phyloP scores from a whole-genome alignment of 306 rosid species.

The Prosopis cineraria region DNA sequence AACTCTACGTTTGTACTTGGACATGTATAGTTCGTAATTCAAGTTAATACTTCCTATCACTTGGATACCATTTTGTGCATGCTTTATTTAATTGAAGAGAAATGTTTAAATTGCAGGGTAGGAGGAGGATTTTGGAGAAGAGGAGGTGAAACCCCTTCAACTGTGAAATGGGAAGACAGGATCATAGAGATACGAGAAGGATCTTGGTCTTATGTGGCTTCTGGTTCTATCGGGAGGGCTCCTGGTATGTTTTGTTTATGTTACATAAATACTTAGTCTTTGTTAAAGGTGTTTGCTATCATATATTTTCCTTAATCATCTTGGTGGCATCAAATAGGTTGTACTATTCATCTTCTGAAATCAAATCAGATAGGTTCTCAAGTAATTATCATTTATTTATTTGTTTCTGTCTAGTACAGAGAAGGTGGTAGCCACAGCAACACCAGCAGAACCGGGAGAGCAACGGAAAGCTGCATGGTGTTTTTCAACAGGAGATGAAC shows the following conservation, averaged over 20 bases:
- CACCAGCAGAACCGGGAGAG: constrained; percentile 72
- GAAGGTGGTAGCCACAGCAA: constrained; percentile 86
- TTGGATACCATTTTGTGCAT: constrained; percentile 2
- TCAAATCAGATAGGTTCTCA: neutral
- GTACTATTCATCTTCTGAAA: neutral
- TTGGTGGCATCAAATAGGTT: neutral
- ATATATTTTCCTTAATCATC: constrained; percentile 7
- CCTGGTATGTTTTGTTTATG: constrained; percentile 66
- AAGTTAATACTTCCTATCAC: constrained; percentile 8
- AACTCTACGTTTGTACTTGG: neutral
- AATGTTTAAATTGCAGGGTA: constrained; percentile 54
- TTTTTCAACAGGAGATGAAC: constrained; percentile 82
- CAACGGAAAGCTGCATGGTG: constrained; percentile 75
- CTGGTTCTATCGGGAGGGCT: constrained; percentile 78
- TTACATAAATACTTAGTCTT: constrained; percentile 10
- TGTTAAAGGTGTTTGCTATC: constrained; percentile 5
- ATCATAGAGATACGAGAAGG: constrained; percentile 92
- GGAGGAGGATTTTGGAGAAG: constrained; percentile 97
- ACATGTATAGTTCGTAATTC: neutral
- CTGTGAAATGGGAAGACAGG: constrained; percentile 87
- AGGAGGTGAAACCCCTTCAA: constrained; percentile 80
- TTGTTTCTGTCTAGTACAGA: constrained; percentile 79
- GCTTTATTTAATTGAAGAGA: neutral
- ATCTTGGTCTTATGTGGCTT: constrained; percentile 91
- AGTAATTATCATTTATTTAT: constrained; percentile 25